Evolutionary conservation across 768 basidiomycete genomes (phyloP), one percentile per base, ranked within the genome.

Genomic region (Boletus sensibilis): DNA sequence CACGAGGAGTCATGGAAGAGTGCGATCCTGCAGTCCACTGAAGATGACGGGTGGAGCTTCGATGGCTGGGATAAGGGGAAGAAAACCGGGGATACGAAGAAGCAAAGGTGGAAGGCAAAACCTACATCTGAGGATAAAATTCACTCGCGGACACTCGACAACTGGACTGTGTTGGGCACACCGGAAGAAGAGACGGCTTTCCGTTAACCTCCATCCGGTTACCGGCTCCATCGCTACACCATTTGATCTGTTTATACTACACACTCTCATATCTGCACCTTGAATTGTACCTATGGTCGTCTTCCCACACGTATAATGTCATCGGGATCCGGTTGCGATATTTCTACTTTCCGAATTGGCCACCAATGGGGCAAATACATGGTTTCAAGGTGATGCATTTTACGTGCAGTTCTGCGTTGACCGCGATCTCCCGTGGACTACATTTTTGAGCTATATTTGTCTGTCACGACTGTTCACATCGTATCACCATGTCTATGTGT

Each of bases 41-140:
- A 64, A 11, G 67, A 72, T 31, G 78, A 80, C 37, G 72, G 70
- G 1, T 83, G 80, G 77, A 75, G 73, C 33, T 86, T 86, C 53
- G 75, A 79, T 50, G 65, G 76, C 16, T 85, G 84, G 84, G 57
- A 55, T 21, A 49, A 39, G 44, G 45, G 23, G 25, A 52, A 52
- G 34, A 48, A 42, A 7, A 8, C 14, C 2, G 49, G 33, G 11
- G 41, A 52, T 8, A 31, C 16, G 48, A 57, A 12, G 33, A 61
- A 27, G 41, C 51, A 18, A 20, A 42, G 31, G 25, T 25, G 52
- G 21, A 52, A 38, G 54, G 18, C 20, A 21, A 33, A 14, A 29
- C 2, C 42, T 18, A 10, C 20, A 13, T 10, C 50, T 29, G 45
- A 14, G 29, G 50, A 52, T 1, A 23, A 18, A 1, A 5, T 16